These are phyloP conservation scores for Acer negundo DNA, from an alignment of 345 rosid genomes.

Conservation along the genomic window DNA sequence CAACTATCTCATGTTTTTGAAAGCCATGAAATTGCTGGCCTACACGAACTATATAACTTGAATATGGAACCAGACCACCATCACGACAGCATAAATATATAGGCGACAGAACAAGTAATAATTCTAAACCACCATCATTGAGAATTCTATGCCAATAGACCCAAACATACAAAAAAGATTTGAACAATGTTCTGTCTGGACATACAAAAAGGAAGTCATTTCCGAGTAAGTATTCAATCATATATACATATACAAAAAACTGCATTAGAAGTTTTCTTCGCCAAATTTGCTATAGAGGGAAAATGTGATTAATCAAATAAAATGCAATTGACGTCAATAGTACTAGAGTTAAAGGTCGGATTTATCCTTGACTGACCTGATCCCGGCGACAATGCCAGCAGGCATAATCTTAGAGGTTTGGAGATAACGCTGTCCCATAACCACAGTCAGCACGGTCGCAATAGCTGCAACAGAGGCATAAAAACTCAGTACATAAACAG, in stretches of 20 bases:
- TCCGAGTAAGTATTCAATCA: neutral
- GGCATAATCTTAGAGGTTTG: conserved; percentile 94
- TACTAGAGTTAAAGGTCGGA: neutral
- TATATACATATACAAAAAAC: neutral
- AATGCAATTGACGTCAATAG: neutral
- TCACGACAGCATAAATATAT: neutral
- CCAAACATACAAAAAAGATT: neutral
- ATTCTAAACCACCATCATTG: neutral
- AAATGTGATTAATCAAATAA: neutral
- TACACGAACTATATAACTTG: neutral
- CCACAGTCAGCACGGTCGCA: conserved; percentile 66
- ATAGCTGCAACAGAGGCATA: conserved; percentile 45
- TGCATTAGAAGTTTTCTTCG: neutral
- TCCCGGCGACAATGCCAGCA: conserved; percentile 82
- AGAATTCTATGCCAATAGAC: neutral
- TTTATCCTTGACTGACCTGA: conserved; percentile 51
- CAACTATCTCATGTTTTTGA: neutral
- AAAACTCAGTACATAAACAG: conserved; percentile 14
- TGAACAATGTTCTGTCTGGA: neutral
- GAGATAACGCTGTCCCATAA: conserved; percentile 88
- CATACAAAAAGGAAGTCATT: neutral
- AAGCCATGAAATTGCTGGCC: neutral
- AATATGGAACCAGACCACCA: neutral
- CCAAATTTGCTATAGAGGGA: neutral
- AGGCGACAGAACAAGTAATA: neutral